These are phyloP conservation scores for Dendrobium nobile DNA, from an alignment of 106 monocot genomes.

Conservation along the genomic window DNA sequence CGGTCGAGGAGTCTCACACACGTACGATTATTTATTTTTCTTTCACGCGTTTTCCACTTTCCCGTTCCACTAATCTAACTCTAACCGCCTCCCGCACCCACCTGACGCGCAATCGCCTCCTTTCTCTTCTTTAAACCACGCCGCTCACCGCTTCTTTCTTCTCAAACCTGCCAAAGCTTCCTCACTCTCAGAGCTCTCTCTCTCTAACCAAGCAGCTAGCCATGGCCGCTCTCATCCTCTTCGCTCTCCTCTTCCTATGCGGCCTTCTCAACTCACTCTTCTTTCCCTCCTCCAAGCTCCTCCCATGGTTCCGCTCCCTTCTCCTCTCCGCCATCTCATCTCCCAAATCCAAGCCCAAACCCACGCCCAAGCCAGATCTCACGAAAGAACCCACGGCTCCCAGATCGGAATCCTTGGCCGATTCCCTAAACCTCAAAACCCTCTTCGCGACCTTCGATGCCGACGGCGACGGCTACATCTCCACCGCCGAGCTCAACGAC, in stretches of 20 bases:
- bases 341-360: neutral
- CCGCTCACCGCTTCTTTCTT: neutral
- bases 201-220: neutral
- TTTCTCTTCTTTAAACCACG: too few species aligned
- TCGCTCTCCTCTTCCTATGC: constrained; percentile 8
- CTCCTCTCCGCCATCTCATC: neutral
- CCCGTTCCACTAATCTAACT: neutral
- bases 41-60: neutral
- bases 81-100: neutral
- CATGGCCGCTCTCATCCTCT: constrained; percentile 6
- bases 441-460: constrained; percentile 45
- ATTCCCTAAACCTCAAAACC: constrained; percentile 4
- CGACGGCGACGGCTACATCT: constrained; percentile 54
- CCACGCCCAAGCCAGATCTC: neutral
- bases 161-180: neutral
- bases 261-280: constrained; percentile 11
- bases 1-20: too few species aligned
- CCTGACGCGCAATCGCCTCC: neutral
- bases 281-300: constrained; percentile 15
- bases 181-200: neutral
- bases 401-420: neutral
- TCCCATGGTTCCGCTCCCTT: constrained; percentile 18
- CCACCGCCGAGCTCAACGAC: constrained; percentile 29
- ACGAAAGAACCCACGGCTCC: neutral
- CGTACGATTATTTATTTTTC: neutral